Evolutionary conservation across 148 eudicot species (phyloP), one percentile per base, ranked within the genome.

Genomic region (Chenopodium formosanum): DNA sequence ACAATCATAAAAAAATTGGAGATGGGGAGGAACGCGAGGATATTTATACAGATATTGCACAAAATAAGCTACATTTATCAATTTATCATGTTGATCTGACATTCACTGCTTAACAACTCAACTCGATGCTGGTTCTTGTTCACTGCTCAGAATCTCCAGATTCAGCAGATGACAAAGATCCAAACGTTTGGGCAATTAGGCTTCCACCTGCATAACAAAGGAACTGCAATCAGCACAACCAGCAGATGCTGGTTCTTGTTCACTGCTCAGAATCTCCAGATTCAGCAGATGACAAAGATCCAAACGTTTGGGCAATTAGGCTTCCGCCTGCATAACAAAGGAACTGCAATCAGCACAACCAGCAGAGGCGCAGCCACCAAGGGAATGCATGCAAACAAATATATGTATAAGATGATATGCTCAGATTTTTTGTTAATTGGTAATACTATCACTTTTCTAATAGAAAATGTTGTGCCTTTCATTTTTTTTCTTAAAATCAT

Each of bases 171-270:
- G 92, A 81, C 29, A 82, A 79, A 68, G 92, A 90, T 82, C 92
- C 94, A 74, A 86, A 60, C 74, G 89, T 89, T 82, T 91, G 92
- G 78, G 90, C 94, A 16, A 78, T 82, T 71, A 91, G 80, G 83
- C 94, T 91, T 87, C 90, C 94, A 80, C 85, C 94, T 91, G 68
- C 48, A 69, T 12, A 52, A 70, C 4, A 60, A 4, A 19, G 65
- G 23, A 60, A 17, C 8, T 60, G 65, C 23, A 48, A 47, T 48
- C 9, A 83, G 56, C 13, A 20, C 13, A 27, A 80, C 25, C 22
- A 71, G 12, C 10, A 48, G 3, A 13, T 10, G 53, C 14, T 13
- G 14, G 11, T 48, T 48, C 23, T 60, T 60, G 8, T 60, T 60
- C 23, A 60, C 17, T 20, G 65, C n/a, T 60, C 20, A 22, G 20